Percentiles rank a stretch among this genome's conserved stretches.
These are phyloP conservation scores for Spathaspora gorwiae DNA, from an alignment of 805 yeast species.

Conservation along the genomic window DNA sequence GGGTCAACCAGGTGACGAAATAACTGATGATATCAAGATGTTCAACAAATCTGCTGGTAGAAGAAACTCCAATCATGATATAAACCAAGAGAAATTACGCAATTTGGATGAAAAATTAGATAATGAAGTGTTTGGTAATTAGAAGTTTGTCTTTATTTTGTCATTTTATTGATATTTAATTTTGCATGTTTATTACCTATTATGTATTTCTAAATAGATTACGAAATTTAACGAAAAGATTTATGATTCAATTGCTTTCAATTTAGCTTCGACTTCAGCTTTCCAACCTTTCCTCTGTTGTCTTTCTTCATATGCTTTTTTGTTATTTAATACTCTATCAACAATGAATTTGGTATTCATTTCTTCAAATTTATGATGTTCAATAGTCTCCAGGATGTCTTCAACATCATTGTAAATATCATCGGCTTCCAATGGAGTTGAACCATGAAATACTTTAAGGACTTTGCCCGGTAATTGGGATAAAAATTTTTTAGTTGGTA, in stretches of 20 bases:
- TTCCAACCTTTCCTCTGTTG: slow-evolving; percentile 86
- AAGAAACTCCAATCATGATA: slow-evolving; percentile 38
- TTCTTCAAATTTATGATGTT: slow-evolving; percentile 55
- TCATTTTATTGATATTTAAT: background rate
- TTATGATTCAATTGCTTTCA: slow-evolving; percentile 13
- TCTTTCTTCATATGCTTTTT: slow-evolving; percentile 74
- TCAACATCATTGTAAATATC: slow-evolving; percentile 28
- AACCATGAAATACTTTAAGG: slow-evolving; percentile 52
- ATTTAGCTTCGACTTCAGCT: slow-evolving; percentile 39
- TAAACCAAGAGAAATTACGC: slow-evolving; percentile 25
- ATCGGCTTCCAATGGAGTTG: slow-evolving; percentile 34
- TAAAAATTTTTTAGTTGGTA: slow-evolving; percentile 40
- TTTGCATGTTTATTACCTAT: background rate
- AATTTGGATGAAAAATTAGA: slow-evolving; percentile 19
- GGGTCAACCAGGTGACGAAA: slow-evolving; percentile 81
- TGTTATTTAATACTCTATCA: slow-evolving; percentile 63
- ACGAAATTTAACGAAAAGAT: background rate
- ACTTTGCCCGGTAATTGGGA: slow-evolving; percentile 34
- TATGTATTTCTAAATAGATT: background rate
- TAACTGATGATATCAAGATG: slow-evolving; percentile 51
- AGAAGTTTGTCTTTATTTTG: background rate
- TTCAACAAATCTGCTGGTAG: slow-evolving; percentile 20
- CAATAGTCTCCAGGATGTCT: slow-evolving; percentile 37
- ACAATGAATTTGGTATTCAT: slow-evolving; percentile 71
- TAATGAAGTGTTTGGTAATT: slow-evolving; percentile 5